These are phyloP conservation scores for Eucalyptus curtisii DNA, from an alignment of 345 rosid species.

Conservation along the genomic window DNA sequence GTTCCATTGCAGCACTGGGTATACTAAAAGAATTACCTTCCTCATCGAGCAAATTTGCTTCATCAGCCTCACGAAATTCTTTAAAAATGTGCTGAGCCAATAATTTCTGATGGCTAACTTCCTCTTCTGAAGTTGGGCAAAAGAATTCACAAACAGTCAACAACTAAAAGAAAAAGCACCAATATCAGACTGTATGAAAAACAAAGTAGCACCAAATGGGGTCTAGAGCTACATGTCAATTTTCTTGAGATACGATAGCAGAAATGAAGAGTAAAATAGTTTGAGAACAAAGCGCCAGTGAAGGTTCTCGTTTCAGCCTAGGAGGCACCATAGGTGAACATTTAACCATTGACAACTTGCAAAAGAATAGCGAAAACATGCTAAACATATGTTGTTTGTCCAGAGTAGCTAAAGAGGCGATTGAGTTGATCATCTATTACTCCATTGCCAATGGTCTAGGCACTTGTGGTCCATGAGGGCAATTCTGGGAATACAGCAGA, in stretches of 20 bases:
- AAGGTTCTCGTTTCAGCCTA: neutral
- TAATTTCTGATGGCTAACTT: slow-evolving; percentile 19
- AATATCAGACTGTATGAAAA: neutral
- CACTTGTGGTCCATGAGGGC: neutral
- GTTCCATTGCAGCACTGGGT: neutral
- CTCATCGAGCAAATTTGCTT: slow-evolving; percentile 56
- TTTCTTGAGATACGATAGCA: neutral
- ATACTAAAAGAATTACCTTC: slow-evolving; percentile 25
- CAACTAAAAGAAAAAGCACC: neutral
- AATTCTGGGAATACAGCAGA: neutral
- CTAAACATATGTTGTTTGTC: neutral
- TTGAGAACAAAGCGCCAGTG: neutral
- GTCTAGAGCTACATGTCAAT: neutral
- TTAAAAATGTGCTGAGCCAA: slow-evolving; percentile 20
- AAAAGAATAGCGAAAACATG: neutral
- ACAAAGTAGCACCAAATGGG: neutral
- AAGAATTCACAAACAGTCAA: neutral
- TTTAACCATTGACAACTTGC: neutral
- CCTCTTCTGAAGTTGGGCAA: slow-evolving; percentile 14
- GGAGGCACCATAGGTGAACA: neutral
- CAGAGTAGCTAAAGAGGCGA: neutral
- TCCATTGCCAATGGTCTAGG: neutral
- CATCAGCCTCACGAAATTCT: slow-evolving; percentile 42
- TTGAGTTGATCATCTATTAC: neutral
- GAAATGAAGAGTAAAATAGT: neutral